Percentiles rank a stretch among this genome's conserved stretches.
These are phyloP conservation scores for Saccharomycodes ludwigii DNA, from an alignment of 805 yeast species.

Conservation along the genomic window DNA sequence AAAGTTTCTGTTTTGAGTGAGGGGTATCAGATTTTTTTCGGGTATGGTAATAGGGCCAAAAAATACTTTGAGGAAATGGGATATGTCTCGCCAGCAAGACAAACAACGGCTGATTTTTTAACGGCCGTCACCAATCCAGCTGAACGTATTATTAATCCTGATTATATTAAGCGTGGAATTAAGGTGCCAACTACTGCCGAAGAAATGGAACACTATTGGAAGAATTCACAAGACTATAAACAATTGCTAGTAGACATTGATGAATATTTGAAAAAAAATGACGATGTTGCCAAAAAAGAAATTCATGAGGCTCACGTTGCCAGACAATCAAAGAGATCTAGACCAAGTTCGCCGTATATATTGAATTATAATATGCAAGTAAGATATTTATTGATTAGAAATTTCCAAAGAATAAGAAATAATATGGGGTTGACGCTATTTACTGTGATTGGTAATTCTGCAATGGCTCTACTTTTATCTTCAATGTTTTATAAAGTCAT, in stretches of 20 bases:
- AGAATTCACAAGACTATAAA: conserved; percentile 32
- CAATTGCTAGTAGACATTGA: conserved; percentile 34
- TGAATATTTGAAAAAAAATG: conserved; percentile 22
- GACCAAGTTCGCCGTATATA: conserved; percentile 40
- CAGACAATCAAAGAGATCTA: conserved; percentile 35
- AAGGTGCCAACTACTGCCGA: conserved; percentile 48
- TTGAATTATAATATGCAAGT: conserved; percentile 42
- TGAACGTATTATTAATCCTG: conserved; percentile 33
- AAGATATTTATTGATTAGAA: conserved; percentile 32
- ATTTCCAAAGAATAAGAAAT: conserved; percentile 36
- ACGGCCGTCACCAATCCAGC: conserved; percentile 59
- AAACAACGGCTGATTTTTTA: conserved; percentile 59
- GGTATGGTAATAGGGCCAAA: conserved; percentile 43
- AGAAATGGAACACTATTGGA: conserved; percentile 53
- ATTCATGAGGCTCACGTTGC: conserved; percentile 34
- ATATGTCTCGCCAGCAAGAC: conserved; percentile 48
- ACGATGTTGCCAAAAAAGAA: conserved; percentile 10
- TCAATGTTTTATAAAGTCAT: conserved; percentile 46
- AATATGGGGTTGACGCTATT: conserved; percentile 36
- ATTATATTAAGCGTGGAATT: conserved; percentile 30
- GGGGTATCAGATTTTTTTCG: conserved; percentile 54
- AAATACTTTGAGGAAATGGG: conserved; percentile 55
- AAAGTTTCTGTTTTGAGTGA: conserved; percentile 47
- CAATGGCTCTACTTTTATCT: conserved; percentile 43
- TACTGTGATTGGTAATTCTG: conserved; percentile 31